phyloP scores from a whole-genome alignment of 1,284 basidiomycete genomes.

The Naganishia cerealis region DNA sequence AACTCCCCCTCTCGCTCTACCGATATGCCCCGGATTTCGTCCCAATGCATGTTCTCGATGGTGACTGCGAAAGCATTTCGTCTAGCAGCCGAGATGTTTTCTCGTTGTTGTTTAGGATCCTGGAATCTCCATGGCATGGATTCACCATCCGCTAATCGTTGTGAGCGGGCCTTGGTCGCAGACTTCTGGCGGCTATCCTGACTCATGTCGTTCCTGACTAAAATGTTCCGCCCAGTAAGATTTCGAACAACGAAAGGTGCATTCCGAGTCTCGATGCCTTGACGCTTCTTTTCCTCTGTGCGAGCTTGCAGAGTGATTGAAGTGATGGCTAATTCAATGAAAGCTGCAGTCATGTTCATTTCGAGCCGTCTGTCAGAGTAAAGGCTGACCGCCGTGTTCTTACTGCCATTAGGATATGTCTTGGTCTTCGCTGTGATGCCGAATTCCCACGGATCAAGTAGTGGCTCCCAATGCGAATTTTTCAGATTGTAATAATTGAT shows the following conservation, averaged over 20 bases:
- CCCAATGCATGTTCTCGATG: conserved; percentile 86
- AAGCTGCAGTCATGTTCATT: conserved; percentile 86
- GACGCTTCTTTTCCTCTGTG: conserved; percentile 70
- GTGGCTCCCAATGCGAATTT: conserved; percentile 99
- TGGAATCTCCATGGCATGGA: conserved; percentile 95
- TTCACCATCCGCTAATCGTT: conserved; percentile 65
- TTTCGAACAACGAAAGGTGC: conserved; percentile 93
- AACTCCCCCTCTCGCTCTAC: conserved; percentile 95
- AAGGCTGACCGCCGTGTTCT: conserved; percentile 63
- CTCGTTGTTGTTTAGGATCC: conserved; percentile 91
- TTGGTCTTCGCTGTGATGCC: conserved; percentile 63
- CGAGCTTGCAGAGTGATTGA: conserved; percentile 70
- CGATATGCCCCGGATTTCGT: conserved; percentile 80
- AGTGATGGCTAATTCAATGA: conserved; percentile 80
- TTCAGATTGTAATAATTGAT: conserved; percentile 97
- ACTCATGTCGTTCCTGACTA: conserved; percentile 71
- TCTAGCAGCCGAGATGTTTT: conserved; percentile 76
- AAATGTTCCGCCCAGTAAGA: conserved; percentile 78
- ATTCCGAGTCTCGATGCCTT: conserved; percentile 76
- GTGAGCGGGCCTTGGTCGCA: conserved; percentile 58
- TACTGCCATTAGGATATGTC: conserved; percentile 32
- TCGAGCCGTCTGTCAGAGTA: conserved; percentile 82
- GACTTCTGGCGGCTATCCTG: conserved; percentile 59
- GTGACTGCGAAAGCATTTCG: conserved; percentile 82
- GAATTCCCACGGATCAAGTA: conserved; percentile 96